phyloP scores from a whole-genome alignment of 371 early-diverging fungal genomes.

The Dichotomocladium elegans region DNA sequence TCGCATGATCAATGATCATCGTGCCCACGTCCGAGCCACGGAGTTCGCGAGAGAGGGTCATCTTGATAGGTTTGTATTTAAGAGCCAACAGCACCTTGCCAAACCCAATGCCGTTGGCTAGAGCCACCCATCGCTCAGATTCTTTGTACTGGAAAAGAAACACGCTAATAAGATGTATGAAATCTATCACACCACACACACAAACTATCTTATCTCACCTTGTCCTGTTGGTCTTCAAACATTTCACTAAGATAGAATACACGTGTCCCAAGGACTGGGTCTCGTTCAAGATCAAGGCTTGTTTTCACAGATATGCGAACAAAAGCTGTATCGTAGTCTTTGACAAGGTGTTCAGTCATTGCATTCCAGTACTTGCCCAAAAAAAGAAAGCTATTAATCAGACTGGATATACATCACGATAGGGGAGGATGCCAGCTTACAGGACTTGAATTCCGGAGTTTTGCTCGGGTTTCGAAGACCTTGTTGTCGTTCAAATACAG shows the following conservation, averaged over 20 bases:
- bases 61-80: slow-evolving; percentile 29
- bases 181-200: neutral
- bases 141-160: slow-evolving; percentile 26
- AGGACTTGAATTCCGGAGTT: slow-evolving; percentile 23
- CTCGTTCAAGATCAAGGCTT: slow-evolving; percentile 25
- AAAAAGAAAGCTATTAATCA: neutral
- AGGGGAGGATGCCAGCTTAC: slow-evolving; percentile 11
- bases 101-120: slow-evolving; percentile 30
- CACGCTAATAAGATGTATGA: too few species aligned
- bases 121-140: slow-evolving; percentile 22
- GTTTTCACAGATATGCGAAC: slow-evolving; percentile 28
- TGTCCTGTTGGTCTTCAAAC: slow-evolving; percentile 18
- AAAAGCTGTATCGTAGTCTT: slow-evolving; percentile 18
- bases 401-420: neutral
- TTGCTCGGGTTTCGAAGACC: slow-evolving; percentile 20
- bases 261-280: slow-evolving; percentile 29
- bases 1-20: slow-evolving; percentile 19
- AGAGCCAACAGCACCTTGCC: slow-evolving; percentile 22
- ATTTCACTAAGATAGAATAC: slow-evolving; percentile 20
- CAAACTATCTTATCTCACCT: slow-evolving; percentile 3
- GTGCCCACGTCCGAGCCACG: slow-evolving; percentile 29
- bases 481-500: slow-evolving; percentile 30
- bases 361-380: slow-evolving; percentile 39
- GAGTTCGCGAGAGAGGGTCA: slow-evolving; percentile 18
- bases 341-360: slow-evolving; percentile 24